Conservation (phyloP, 441 rosid genomes). For the Corymbia calophylla region DNA sequence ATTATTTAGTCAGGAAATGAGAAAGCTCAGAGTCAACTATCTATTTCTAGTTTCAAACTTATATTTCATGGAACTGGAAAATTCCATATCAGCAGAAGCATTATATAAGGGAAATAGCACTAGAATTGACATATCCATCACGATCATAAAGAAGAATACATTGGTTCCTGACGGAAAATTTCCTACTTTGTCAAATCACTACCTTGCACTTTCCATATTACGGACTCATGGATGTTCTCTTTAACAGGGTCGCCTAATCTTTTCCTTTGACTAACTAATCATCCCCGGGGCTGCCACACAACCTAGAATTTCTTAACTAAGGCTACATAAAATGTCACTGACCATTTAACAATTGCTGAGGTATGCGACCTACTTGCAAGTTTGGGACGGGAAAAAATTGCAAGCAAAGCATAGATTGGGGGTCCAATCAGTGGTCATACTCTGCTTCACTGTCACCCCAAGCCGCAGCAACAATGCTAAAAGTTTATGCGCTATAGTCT, state of each 20-base stretch:
- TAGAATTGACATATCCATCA: neutral
- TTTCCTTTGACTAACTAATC: neutral
- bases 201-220: neutral
- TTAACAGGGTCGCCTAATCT: neutral
- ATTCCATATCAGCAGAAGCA: neutral
- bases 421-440: neutral
- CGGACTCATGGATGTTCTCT: neutral
- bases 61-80: neutral
- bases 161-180: neutral
- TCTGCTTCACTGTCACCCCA: neutral
- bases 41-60: neutral
- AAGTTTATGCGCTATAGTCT: neutral
- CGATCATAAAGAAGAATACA: neutral
- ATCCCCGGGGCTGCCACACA: neutral
- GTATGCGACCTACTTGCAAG: neutral
- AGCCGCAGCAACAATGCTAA: neutral
- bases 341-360: neutral
- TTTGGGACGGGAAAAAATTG: neutral
- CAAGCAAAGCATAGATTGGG: neutral
- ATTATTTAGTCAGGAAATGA: neutral
- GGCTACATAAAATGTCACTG: neutral
- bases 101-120: neutral
- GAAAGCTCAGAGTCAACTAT: neutral
- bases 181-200: neutral
- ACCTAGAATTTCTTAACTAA: neutral